phyloP scores from a whole-genome alignment of 1,284 basidiomycete genomes.

The Rhodotorula sp. region DNA sequence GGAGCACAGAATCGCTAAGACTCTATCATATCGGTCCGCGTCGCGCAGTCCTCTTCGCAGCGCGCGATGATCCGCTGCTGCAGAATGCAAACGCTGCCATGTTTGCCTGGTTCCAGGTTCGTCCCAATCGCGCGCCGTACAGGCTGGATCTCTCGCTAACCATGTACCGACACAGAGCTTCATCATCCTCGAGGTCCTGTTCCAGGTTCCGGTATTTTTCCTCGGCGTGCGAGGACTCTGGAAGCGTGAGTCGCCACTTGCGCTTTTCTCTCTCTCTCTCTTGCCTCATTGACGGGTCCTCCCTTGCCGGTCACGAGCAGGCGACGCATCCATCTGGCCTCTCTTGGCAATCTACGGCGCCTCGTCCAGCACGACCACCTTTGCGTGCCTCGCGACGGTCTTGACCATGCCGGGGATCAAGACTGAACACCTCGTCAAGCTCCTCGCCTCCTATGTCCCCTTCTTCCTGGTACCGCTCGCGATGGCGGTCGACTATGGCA shows the following conservation, averaged over 20 bases:
- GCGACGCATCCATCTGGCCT: constrained; percentile 55
- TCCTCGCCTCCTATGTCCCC: constrained; percentile 71
- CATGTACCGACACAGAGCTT: constrained; percentile 51
- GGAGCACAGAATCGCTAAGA: constrained; percentile 53
- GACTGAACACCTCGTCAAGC: constrained; percentile 48
- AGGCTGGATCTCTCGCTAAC: neutral
- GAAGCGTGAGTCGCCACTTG: constrained; percentile 54
- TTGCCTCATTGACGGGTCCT: neutral
- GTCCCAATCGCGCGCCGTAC: neutral
- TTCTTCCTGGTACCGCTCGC: constrained; percentile 68
- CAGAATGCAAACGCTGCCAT: constrained; percentile 53
- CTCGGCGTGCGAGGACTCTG: constrained; percentile 65
- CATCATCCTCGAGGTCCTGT: constrained; percentile 62
- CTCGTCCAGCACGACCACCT: constrained; percentile 70
- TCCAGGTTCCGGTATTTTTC: constrained; percentile 74
- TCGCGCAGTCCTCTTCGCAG: constrained; percentile 24
- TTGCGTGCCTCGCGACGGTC: constrained; percentile 66
- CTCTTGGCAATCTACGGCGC: constrained; percentile 70
- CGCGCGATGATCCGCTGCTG: constrained; percentile 61
- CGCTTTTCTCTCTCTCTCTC: neutral
- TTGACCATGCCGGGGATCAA: constrained; percentile 53
- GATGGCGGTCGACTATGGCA: constrained; percentile 70
- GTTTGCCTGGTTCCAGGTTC: constrained; percentile 59
- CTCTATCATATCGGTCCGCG: constrained; percentile 48
- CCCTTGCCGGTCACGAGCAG: constrained; percentile 49